phyloP scores from a whole-genome alignment of 495 filamentous ascomycete genomes.

The Xylaria telfairii region DNA sequence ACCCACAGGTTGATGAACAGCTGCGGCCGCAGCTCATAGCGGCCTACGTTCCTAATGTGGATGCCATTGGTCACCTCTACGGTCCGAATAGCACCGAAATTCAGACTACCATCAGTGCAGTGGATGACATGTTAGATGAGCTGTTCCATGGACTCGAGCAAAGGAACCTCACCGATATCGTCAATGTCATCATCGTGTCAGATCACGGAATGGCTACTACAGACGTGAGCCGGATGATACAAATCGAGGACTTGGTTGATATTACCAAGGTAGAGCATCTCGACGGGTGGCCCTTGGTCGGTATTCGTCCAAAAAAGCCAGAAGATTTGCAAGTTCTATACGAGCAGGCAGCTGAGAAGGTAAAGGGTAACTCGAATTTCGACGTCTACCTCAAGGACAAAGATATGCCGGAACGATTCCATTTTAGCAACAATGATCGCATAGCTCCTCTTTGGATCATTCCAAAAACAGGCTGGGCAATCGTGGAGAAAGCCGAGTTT shows the following conservation, averaged over 20 bases:
- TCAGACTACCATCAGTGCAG: conserved; percentile 69
- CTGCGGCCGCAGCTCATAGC: conserved; percentile 86
- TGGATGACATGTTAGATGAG: conserved; percentile 77
- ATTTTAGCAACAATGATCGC: conserved; percentile 82
- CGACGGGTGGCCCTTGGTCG: conserved; percentile 94
- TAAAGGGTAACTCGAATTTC: conserved; percentile 66
- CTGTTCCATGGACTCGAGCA: conserved; percentile 78
- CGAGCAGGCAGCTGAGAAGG: conserved; percentile 54
- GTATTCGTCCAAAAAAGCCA: conserved; percentile 75
- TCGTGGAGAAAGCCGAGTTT: conserved; percentile 80
- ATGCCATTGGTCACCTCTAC: conserved; percentile 81
- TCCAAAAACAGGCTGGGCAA: conserved; percentile 87
- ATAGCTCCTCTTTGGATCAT: conserved; percentile 94
- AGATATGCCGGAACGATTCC: conserved; percentile 87
- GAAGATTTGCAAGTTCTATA: conserved; percentile 64
- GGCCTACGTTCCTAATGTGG: conserved; percentile 92
- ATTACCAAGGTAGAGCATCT: conserved; percentile 74
- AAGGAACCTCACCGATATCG: conserved; percentile 83
- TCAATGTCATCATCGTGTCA: conserved; percentile 97
- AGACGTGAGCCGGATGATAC: conserved; percentile 77
- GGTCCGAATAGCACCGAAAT: conserved; percentile 96
- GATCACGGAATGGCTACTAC: conserved; percentile 99
- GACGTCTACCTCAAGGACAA: conserved; percentile 82
- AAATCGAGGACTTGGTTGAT: conserved; percentile 91
- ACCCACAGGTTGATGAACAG: conserved; percentile 40